Conservation (phyloP, 2,329 filamentous ascomycete genomes). For the Sordariomycetes sp. region DNA sequence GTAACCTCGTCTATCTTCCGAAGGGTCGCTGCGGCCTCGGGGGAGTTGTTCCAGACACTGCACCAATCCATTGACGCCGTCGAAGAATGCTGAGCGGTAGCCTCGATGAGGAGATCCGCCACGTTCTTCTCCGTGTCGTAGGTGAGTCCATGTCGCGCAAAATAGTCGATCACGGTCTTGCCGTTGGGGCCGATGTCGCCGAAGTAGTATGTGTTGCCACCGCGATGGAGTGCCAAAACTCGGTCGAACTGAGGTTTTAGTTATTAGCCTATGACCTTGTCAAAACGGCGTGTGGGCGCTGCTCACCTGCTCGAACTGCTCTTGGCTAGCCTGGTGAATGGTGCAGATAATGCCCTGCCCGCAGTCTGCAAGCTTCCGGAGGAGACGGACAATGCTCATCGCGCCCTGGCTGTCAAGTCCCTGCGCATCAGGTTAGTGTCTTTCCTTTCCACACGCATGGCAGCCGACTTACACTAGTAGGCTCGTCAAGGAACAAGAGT, state of each 20-base stretch:
- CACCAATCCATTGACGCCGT: conserved; percentile 41
- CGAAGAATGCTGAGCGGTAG: neutral
- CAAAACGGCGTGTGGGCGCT: neutral
- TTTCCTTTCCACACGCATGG: neutral
- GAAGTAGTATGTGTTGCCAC: neutral
- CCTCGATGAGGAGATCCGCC: conserved; percentile 27
- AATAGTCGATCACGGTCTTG: neutral
- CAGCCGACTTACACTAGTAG: neutral
- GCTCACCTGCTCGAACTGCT: conserved; percentile 6
- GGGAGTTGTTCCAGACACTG: conserved; percentile 59
- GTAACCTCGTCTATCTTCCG: conserved; percentile 47
- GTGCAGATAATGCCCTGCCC: neutral
- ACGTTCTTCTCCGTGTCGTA: conserved; percentile 31
- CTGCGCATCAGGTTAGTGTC: neutral
- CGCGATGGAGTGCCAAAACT: neutral
- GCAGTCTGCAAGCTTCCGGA: neutral
- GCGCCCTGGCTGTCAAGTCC: conserved; percentile 6
- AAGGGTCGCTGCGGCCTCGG: conserved; percentile 46
- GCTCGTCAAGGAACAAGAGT: neutral
- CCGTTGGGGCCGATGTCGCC: conserved; percentile 5
- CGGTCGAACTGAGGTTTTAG: neutral
- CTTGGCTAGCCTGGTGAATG: conserved; percentile 3
- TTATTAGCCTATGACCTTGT: neutral
- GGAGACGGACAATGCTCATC: conserved; percentile 3
- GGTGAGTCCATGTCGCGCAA: neutral